phyloP scores from a whole-genome alignment of 495 filamentous ascomycete genomes.

The Penicillium chermesinum region DNA sequence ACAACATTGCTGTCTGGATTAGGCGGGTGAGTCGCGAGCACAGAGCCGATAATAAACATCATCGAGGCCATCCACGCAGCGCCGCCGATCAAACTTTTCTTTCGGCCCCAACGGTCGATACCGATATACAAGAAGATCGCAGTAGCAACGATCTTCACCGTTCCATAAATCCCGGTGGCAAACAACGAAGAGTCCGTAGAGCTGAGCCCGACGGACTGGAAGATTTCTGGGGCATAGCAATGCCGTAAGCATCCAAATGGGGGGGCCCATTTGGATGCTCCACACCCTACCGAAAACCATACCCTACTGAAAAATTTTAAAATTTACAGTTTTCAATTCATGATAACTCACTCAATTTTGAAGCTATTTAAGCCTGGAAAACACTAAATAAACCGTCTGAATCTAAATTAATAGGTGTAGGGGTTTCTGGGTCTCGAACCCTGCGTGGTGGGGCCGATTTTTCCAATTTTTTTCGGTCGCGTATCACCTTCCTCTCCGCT shows the following conservation, averaged over 20 bases:
- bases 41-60: conserved; percentile 79
- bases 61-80: conserved; percentile 58
- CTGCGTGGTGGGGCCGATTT: not conserved
- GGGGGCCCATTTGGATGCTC: no score
- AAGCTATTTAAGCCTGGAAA: not conserved
- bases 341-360: not conserved
- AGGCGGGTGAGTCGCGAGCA: conserved; percentile 45
- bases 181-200: conserved; percentile 43
- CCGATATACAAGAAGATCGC: conserved; percentile 59
- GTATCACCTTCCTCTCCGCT: not conserved
- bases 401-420: not conserved
- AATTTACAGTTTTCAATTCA: not conserved
- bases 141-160: conserved; percentile 52
- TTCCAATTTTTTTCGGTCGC: not conserved
- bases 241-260: no score
- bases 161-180: conserved; percentile 49
- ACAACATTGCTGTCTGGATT: conserved; percentile 19
- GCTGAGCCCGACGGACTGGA: conserved; percentile 42
- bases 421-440: not conserved
- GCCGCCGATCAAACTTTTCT: conserved; percentile 63
- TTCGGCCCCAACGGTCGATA: conserved; percentile 64
- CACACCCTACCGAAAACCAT: not conserved
- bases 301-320: not conserved
- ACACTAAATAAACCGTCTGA: not conserved
- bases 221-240: conserved; percentile 50